Evolutionary conservation across 345 rosid species (phyloP).

Genomic region (Hevea brasiliensis): DNA sequence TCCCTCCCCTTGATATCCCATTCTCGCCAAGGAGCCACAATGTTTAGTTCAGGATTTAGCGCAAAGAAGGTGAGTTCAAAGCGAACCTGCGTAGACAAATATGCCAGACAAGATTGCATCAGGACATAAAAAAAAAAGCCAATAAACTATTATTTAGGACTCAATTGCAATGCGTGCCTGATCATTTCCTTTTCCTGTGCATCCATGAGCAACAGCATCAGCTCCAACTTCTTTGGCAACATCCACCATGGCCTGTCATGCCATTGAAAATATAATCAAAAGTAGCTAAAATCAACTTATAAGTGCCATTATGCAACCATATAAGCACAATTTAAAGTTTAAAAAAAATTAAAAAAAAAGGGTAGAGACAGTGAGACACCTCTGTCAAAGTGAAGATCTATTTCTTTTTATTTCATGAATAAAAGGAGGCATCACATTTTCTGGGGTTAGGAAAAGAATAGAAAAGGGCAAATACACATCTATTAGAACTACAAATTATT

Average conservation of each 20-base stretch:
- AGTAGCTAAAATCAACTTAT: background rate
- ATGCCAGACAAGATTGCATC: conserved; percentile 7
- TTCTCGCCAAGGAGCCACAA: conserved; percentile 98
- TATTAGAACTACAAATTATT: background rate
- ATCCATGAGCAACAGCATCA: conserved; percentile 95
- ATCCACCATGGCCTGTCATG: conserved; percentile 93
- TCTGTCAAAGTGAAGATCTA: background rate
- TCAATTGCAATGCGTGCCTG: conserved; percentile 50
- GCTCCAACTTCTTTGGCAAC: conserved; percentile 97
- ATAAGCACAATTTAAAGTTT: background rate
- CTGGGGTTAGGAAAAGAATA: background rate
- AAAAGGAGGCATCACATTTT: background rate
- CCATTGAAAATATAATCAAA: background rate
- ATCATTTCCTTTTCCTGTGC: conserved; percentile 99
- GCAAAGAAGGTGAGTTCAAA: conserved; percentile 96
- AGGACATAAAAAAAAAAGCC: conserved; percentile 8
- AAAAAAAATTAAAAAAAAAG: too few species aligned
- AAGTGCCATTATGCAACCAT: background rate
- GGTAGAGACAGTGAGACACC: background rate
- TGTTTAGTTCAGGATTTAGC: conserved; percentile 80
- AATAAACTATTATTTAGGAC: conserved; percentile 3
- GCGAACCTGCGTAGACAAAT: conserved; percentile 59
- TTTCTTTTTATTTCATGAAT: background rate
- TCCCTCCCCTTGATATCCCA: conserved; percentile 96
- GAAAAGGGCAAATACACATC: background rate